Evolutionary conservation across 176 grass and related monocot species (phyloP), one percentile per base, ranked within the genome.

Genomic region (Phragmites australis): DNA sequence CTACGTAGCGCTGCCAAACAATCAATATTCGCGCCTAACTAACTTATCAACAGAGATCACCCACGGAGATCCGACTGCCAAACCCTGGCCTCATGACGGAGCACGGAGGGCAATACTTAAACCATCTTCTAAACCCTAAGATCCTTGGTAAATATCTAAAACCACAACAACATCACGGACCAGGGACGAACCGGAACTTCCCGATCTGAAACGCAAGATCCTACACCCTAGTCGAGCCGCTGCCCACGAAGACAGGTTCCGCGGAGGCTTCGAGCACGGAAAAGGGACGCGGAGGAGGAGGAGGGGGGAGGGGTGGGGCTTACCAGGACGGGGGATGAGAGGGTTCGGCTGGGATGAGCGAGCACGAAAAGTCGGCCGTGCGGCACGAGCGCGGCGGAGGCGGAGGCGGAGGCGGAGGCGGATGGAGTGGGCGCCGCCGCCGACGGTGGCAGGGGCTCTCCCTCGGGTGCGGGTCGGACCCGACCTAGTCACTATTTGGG

Each of bases 351-450:
- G 34, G 17, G 46, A 21, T 18, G 16, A 15, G 12, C 15, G 14
- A 57, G 46, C 67, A 19, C 9, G 9, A 12, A 21, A 47, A 48
- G 6, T 14, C 21, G 2, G 77, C 21, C 59, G 27, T 15, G 29
- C 19, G 12, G 65, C 41, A 47, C 17, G 65, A 59, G 52, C 12
- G 26, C 26, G 49, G 59, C 34, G 44, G 44, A 17, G 34, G 63
- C 43, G 18, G 48, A 40, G 18, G 39, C 26, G 45, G 43, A 4
- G 48, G 21, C 62, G 34, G n/a, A n/a, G n/a, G n/a, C n/a, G n/a
- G n/a, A n/a, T n/a, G n/a, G n/a, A n/a, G n/a, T n/a, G 26, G 59
- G 40, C 37, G 65, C 46, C 42, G 67, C 84, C 68, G 84, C 59
- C 76, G 69, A 21, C 69, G 50, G 41, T 49, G 41, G 49, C 42